phyloP scores from a whole-genome alignment of 2,329 filamentous ascomycete species.

The Diaporthe sp. region DNA sequence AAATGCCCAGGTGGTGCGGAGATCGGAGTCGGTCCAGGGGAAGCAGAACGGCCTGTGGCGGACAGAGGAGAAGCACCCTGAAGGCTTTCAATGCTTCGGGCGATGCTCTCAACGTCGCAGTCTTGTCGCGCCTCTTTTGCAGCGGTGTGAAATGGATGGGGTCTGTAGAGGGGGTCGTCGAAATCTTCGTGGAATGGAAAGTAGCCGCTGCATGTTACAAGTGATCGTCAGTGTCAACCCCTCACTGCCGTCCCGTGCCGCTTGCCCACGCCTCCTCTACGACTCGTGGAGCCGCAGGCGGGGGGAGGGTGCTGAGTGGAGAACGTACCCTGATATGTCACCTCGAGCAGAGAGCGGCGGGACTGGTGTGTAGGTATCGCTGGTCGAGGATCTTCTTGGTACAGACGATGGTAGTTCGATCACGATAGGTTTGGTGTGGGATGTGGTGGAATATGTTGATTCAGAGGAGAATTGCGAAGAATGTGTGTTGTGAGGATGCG shows the following conservation, averaged over 20 bases:
- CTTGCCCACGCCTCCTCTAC: conserved; percentile 6
- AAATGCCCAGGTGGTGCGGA: conserved; percentile 31
- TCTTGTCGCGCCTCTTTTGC: conserved; percentile 32
- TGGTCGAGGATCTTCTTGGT: conserved; percentile 50
- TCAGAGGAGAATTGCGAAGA: conserved; percentile 37
- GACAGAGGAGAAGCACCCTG: not conserved
- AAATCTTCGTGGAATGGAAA: conserved; percentile 71
- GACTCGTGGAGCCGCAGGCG: conserved; percentile 1
- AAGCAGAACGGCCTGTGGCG: conserved; percentile 17
- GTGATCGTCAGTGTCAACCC: conserved; percentile 29
- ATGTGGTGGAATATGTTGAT: conserved; percentile 35
- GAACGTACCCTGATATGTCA: conserved; percentile 66
- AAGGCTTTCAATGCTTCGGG: conserved; percentile 1
- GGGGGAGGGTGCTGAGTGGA: conserved; percentile 24
- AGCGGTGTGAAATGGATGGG: conserved; percentile 62
- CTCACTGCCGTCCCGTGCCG: conserved; percentile 32
- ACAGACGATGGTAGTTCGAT: conserved; percentile 58
- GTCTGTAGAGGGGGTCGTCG: conserved; percentile 54
- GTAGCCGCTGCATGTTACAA: conserved; percentile 59
- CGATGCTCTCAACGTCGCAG: conserved; percentile 10
- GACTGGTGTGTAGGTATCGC: conserved; percentile 55
- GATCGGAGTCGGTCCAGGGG: conserved; percentile 37
- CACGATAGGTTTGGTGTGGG: conserved; percentile 59
- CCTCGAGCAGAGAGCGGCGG: conserved; percentile 67
- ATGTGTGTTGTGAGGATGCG: conserved; percentile 23